phyloP scores from a whole-genome alignment of 1,284 basidiomycete species.

The Cutaneotrichosporon arboriforme region DNA sequence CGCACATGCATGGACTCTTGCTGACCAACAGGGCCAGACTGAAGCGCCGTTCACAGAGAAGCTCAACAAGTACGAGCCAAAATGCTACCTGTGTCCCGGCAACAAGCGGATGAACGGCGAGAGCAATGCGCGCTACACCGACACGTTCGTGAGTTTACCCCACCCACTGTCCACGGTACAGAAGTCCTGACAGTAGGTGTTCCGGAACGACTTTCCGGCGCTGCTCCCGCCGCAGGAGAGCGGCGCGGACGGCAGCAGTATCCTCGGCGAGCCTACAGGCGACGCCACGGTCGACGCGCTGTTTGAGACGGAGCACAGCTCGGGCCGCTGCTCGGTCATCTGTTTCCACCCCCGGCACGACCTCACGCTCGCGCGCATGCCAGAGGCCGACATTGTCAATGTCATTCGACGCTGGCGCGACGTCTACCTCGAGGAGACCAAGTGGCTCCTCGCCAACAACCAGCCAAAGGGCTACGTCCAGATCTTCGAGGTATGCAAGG shows the following conservation, averaged over 20 bases:
- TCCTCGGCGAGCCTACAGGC: slow-evolving; percentile 33
- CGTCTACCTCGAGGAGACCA: slow-evolving; percentile 61
- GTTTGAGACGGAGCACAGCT: slow-evolving; percentile 63
- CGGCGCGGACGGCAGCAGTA: slow-evolving; percentile 11
- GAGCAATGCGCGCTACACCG: slow-evolving; percentile 63
- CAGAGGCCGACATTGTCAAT: slow-evolving; percentile 57
- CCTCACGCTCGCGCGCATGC: slow-evolving; percentile 75
- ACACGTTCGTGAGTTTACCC: slow-evolving; percentile 55
- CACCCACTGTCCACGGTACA: not conserved
- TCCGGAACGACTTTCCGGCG: slow-evolving; percentile 84
- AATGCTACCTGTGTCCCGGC: slow-evolving; percentile 90
- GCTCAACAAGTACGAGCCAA: slow-evolving; percentile 66
- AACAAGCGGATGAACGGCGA: slow-evolving; percentile 71
- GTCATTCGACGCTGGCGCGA: slow-evolving; percentile 72
- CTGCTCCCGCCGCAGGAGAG: slow-evolving; percentile 53
- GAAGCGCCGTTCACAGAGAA: slow-evolving; percentile 58
- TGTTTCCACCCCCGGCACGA: slow-evolving; percentile 88
- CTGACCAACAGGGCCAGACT: slow-evolving; percentile 70
- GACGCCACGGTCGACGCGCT: slow-evolving; percentile 57
- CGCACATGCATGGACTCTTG: too few species aligned
- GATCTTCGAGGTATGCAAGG: slow-evolving; percentile 67
- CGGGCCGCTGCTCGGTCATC: slow-evolving; percentile 83
- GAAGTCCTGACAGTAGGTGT: slow-evolving; percentile 43
- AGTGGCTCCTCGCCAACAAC: slow-evolving; percentile 27
- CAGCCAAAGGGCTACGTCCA: slow-evolving; percentile 64